Conservation (phyloP, 2,329 filamentous ascomycete genomes). For the Phyllosticta capitalensis region DNA sequence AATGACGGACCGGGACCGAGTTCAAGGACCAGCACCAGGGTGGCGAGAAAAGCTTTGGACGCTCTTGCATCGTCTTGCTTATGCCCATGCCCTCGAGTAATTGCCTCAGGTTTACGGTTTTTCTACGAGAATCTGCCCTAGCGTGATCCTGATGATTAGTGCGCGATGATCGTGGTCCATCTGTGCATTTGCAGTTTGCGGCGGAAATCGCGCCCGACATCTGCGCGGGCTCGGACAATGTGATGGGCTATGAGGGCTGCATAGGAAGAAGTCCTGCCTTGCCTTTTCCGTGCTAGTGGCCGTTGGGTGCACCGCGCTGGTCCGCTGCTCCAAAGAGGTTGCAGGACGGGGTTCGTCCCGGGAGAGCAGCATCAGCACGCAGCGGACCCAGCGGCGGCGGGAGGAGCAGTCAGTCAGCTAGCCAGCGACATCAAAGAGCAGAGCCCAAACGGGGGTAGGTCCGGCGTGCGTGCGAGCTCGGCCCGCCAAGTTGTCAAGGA, state of each 20-base stretch:
- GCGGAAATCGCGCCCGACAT: not conserved
- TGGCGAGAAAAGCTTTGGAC: not conserved
- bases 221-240: not conserved
- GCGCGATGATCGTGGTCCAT: not conserved
- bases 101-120: not conserved
- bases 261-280: not conserved
- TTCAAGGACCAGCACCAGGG: not conserved
- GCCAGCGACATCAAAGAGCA: not conserved
- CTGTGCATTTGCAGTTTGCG: not conserved
- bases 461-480: not conserved
- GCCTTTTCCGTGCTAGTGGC: not conserved
- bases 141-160: not conserved
- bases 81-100: not conserved
- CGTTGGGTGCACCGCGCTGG: not conserved
- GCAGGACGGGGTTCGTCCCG: not conserved
- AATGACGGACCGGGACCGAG: not conserved
- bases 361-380: not conserved
- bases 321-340: not conserved
- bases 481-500: not conserved
- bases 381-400: not conserved
- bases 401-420: not conserved
- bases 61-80: not conserved
- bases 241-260: not conserved
- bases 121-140: not conserved
- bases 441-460: not conserved